phyloP scores from a whole-genome alignment of 306 rosid species.

The Gynostemma pentaphyllum region DNA sequence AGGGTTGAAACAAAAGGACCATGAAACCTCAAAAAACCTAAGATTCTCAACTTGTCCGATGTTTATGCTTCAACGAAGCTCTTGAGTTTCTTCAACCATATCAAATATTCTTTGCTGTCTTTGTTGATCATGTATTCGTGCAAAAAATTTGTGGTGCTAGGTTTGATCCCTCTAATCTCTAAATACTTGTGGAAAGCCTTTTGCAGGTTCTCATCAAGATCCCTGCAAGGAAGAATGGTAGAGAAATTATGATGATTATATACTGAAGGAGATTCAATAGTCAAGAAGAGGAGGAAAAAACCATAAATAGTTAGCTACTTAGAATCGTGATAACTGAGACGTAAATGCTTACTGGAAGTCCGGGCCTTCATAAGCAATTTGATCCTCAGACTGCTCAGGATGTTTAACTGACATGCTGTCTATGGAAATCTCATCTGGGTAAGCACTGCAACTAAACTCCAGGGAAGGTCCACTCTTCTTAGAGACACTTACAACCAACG shows the following conservation, averaged over 20 bases:
- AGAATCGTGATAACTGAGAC: neutral
- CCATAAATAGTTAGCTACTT: neutral
- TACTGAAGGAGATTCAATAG: neutral
- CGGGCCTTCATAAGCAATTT: conserved; percentile 81
- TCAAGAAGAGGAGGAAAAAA: neutral
- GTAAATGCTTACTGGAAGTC: conserved; percentile 51
- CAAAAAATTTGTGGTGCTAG: conserved; percentile 70
- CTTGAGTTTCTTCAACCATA: conserved; percentile 70
- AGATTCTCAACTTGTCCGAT: neutral
- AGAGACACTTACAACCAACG: conserved; percentile 54
- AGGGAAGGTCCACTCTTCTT: conserved; percentile 52
- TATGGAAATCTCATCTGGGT: conserved; percentile 60
- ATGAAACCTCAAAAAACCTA: neutral
- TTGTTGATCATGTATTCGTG: conserved; percentile 97
- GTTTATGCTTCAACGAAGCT: conserved; percentile 47
- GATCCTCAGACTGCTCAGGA: conserved; percentile 52
- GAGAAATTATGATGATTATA: neutral
- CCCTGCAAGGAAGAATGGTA: conserved; percentile 28
- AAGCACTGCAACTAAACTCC: conserved; percentile 65
- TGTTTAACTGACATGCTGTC: conserved; percentile 58
- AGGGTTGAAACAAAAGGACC: neutral
- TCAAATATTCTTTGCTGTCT: conserved; percentile 66
- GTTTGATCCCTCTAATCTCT: conserved; percentile 86
- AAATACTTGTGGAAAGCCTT: conserved; percentile 74
- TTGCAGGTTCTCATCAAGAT: conserved; percentile 75